Conservation (phyloP, 768 basidiomycete genomes). For the Trametes elegans region DNA sequence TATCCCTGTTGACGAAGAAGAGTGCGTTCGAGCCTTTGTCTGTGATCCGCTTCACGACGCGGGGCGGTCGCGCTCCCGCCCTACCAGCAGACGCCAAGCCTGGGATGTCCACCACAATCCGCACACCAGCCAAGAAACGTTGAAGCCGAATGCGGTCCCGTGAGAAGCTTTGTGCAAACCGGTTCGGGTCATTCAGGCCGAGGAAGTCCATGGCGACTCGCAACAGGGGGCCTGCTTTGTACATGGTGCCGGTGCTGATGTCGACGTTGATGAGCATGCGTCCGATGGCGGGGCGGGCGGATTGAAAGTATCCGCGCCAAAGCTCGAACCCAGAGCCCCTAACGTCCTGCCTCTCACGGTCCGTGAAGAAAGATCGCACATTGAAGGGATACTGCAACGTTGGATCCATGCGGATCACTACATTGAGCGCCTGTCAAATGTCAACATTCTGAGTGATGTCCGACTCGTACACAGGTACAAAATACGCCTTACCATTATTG, state of each 20-base stretch:
- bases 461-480: too few relatives aligned
- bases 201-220: constrained; percentile 58
- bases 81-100: constrained; percentile 14
- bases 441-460: too few relatives aligned
- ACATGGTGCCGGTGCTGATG: constrained; percentile 76
- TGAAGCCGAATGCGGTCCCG: constrained; percentile 52
- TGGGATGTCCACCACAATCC: constrained; percentile 39
- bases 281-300: constrained; percentile 64
- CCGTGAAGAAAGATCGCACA: constrained; percentile 71
- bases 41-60: constrained; percentile 63
- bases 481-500: too few relatives aligned
- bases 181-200: constrained; percentile 24
- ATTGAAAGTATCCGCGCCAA: constrained; percentile 83
- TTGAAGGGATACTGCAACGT: constrained; percentile 68
- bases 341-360: constrained; percentile 49
- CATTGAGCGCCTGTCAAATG: constrained; percentile 74
- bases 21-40: constrained; percentile 50
- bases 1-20: constrained; percentile 56
- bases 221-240: constrained; percentile 59
- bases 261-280: constrained; percentile 73
- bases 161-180: constrained; percentile 13
- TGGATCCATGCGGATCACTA: constrained; percentile 74
- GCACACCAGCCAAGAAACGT: constrained; percentile 53
- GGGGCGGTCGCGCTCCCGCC: constrained; percentile 36
- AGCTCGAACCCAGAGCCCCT: constrained; percentile 65